Conservation (phyloP, 2,329 filamentous ascomycete species). For the Paecilomyces sp. region DNA sequence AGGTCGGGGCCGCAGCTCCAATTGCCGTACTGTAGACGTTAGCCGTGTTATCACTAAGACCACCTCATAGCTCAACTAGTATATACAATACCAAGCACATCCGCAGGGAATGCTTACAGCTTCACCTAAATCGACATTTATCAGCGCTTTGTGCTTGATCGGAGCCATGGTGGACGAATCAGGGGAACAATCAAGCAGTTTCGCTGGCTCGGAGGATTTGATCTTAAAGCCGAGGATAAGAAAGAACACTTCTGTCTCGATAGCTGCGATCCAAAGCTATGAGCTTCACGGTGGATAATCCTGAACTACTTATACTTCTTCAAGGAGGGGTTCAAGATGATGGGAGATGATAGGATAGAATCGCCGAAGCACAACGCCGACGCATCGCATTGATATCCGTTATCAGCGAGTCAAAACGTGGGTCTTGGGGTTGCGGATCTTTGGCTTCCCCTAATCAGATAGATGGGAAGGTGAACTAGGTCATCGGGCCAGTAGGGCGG, state of each 20-base stretch:
- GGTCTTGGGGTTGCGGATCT: not conserved
- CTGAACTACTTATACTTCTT: not conserved
- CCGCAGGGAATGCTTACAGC: conserved; percentile 16
- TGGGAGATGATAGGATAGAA: not conserved
- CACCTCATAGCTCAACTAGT: not conserved
- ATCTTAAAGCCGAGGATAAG: not conserved
- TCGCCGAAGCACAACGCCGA: not conserved
- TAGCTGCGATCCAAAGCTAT: not conserved
- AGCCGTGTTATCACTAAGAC: not conserved
- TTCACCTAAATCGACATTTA: conserved; percentile 43
- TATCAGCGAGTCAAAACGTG: not conserved
- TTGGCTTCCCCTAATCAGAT: not conserved
- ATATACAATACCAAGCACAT: not conserved
- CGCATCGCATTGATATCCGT: not conserved
- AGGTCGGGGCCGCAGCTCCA: conserved; percentile 49
- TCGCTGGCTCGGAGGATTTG: not conserved
- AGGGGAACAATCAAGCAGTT: not conserved
- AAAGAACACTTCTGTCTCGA: not conserved
- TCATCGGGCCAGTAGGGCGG: not conserved
- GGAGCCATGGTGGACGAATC: conserved; percentile 32
- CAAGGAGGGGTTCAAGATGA: not conserved
- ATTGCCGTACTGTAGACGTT: conserved; percentile 33
- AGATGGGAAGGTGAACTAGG: not conserved
- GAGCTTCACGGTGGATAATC: not conserved
- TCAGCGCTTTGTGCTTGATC: conserved; percentile 45